phyloP scores from a whole-genome alignment of 805 yeast genomes.

The Komagataella ulmi region DNA sequence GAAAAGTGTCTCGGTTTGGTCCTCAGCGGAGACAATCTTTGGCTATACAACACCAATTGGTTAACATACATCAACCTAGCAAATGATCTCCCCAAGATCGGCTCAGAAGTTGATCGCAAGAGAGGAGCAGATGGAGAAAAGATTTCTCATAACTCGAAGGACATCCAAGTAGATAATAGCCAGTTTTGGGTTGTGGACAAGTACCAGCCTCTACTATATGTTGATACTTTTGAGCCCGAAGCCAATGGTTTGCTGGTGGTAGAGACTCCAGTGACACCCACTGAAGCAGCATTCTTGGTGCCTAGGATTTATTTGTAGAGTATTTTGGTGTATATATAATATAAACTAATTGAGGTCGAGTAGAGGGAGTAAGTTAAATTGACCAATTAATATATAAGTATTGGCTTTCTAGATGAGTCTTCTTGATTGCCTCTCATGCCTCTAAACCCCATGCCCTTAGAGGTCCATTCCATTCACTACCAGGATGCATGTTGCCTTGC shows the following conservation, averaged over 20 bases:
- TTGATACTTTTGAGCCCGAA: conserved; percentile 33
- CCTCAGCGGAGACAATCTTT: conserved; percentile 26
- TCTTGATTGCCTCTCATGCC: too few relatives aligned
- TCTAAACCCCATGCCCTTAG: neutral
- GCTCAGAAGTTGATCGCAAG: conserved; percentile 7
- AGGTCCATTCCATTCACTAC: too few relatives aligned
- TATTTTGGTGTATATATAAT: neutral
- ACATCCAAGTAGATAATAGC: conserved; percentile 13
- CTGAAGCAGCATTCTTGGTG: conserved; percentile 52
- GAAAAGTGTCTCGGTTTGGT: conserved; percentile 71
- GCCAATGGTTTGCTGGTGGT: conserved; percentile 49
- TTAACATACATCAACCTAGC: conserved; percentile 58
- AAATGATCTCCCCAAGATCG: conserved; percentile 35
- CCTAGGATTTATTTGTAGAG: conserved; percentile 35
- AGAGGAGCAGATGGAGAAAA: neutral
- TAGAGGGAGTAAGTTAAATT: neutral
- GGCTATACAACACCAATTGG: conserved; percentile 90
- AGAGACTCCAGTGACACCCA: conserved; percentile 57
- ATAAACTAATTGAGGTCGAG: neutral
- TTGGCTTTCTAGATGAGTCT: neutral
- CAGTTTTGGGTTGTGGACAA: conserved; percentile 65
- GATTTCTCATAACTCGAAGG: conserved; percentile 4
- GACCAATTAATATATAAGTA: too few relatives aligned
- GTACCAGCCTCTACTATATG: conserved; percentile 60
- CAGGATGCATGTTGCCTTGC: too few relatives aligned